Evolutionary conservation across 1,284 basidiomycete species (phyloP).

Genomic region (Ustilago cynodontis): DNA sequence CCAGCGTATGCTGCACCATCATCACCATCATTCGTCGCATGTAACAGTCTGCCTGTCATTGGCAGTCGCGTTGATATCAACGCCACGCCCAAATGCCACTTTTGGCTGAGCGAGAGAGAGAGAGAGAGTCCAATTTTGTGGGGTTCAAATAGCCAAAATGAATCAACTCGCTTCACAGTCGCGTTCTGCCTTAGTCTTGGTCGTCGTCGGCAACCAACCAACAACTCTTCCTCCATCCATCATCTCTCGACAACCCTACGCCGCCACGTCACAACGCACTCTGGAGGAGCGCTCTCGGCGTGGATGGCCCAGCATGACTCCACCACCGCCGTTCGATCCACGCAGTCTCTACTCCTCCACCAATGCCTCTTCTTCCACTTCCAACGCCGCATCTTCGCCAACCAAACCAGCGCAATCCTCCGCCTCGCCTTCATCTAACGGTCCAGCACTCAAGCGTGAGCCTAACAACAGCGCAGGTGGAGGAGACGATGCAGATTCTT

Average conservation of each 20-base stretch:
- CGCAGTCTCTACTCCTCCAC: conserved; percentile 44
- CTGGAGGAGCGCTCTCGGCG: not conserved
- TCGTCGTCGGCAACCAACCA: not conserved
- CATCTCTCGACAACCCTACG: not conserved
- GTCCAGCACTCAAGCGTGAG: conserved; percentile 25
- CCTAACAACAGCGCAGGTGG: not conserved
- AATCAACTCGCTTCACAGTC: not conserved
- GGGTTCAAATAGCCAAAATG: conserved; percentile 5
- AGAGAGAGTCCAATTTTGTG: not conserved
- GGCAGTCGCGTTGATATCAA: conserved; percentile 22
- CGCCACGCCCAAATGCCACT: not conserved
- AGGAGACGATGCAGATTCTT: conserved; percentile 25
- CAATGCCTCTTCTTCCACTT: conserved; percentile 14
- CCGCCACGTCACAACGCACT: not conserved
- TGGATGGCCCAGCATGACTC: conserved; percentile 23
- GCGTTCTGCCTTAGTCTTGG: not conserved
- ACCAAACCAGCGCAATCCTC: conserved; percentile 9
- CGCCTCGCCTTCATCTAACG: conserved; percentile 8
- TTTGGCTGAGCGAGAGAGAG: not conserved
- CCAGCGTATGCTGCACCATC: not conserved
- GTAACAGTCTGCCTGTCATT: not conserved
- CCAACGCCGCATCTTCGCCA: conserved; percentile 7
- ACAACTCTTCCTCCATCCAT: not conserved
- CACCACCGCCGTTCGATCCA: conserved; percentile 42
- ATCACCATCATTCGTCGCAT: not conserved